phyloP scores from a whole-genome alignment of 257 asterid species.

The Nicotiana sylvestris region DNA sequence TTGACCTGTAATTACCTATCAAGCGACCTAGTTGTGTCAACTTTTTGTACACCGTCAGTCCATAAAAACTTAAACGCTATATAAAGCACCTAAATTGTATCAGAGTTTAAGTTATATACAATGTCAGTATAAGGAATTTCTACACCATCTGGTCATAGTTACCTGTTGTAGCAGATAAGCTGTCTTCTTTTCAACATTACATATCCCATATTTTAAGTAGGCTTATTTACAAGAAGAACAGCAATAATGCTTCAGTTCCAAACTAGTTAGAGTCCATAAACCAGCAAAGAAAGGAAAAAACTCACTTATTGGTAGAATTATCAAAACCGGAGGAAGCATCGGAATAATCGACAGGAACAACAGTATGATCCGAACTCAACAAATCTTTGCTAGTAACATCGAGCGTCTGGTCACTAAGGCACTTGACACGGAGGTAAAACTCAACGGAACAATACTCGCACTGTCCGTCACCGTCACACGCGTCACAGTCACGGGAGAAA shows the following conservation, averaged over 20 bases:
- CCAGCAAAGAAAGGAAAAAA: background rate
- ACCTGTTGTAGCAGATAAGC: too few species aligned
- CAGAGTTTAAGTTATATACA: too few species aligned
- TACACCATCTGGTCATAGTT: too few species aligned
- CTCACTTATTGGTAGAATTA: constrained; percentile 42
- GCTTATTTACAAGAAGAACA: background rate
- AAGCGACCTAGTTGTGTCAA: too few species aligned
- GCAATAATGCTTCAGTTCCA: background rate
- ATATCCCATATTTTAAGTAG: too few species aligned
- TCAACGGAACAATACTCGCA: constrained; percentile 97
- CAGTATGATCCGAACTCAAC: constrained; percentile 82
- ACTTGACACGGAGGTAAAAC: constrained; percentile 76
- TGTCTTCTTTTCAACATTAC: too few species aligned
- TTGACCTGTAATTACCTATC: too few species aligned
- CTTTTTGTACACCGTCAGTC: too few species aligned
- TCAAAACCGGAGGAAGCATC: constrained; percentile 50
- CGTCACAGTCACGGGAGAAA: constrained; percentile 95
- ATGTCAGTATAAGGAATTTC: too few species aligned
- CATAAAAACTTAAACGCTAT: too few species aligned
- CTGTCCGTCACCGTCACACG: constrained; percentile 97
- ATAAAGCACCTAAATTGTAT: too few species aligned
- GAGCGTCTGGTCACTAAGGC: constrained; percentile 70
- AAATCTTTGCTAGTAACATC: constrained; percentile 93
- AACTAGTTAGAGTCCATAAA: background rate
- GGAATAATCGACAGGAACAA: constrained; percentile 75